These are phyloP conservation scores for Glycine latifolia DNA, from an alignment of 306 rosid genomes.

Conservation along the genomic window DNA sequence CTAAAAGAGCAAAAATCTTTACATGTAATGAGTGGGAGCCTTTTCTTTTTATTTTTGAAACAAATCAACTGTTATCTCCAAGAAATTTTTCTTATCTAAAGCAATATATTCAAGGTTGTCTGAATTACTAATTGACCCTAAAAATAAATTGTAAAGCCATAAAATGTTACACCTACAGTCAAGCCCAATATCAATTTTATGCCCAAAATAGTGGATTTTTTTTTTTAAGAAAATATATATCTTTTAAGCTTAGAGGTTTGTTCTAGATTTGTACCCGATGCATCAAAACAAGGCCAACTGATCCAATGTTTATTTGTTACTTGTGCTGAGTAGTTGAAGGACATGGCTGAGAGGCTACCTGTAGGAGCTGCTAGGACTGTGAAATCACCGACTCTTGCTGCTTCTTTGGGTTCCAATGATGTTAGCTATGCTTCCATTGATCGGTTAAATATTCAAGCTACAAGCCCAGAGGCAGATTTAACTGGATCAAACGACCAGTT, in stretches of 20 bases:
- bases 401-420: slow-evolving; percentile 80
- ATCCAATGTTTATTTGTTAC: slow-evolving; percentile 36
- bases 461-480: slow-evolving; percentile 71
- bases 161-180: background rate
- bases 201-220: slow-evolving; percentile 6
- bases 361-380: slow-evolving; percentile 81
- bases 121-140: background rate
- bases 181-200: slow-evolving; percentile 24
- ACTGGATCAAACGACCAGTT: slow-evolving; percentile 70
- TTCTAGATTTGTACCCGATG: slow-evolving; percentile 26
- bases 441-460: slow-evolving; percentile 67
- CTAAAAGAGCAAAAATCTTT: too few relatives aligned
- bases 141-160: background rate
- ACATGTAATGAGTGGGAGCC: too few relatives aligned
- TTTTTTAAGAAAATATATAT: background rate
- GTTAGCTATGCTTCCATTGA: slow-evolving; percentile 64
- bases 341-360: slow-evolving; percentile 98
- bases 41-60: too few relatives aligned
- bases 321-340: slow-evolving; percentile 74
- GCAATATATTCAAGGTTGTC: too few relatives aligned
- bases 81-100: too few relatives aligned
- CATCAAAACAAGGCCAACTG: slow-evolving; percentile 33
- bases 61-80: too few relatives aligned
- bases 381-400: slow-evolving; percentile 77
- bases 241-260: slow-evolving; percentile 4